Base-by-base conservation (phyloP, 306 rosid genomes). In the Cicer cuneatum region DNA sequence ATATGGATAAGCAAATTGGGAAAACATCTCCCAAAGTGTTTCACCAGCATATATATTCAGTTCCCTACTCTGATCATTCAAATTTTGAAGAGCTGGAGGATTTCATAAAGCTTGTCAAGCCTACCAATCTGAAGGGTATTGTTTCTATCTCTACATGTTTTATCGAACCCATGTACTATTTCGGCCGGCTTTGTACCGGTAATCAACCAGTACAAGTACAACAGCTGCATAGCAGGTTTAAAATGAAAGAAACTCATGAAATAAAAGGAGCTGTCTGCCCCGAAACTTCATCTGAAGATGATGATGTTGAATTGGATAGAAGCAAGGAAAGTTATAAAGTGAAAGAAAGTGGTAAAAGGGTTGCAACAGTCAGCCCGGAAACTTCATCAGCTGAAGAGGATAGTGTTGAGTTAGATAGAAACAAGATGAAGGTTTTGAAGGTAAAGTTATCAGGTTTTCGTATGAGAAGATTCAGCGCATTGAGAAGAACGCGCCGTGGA, bases 31-130 rank as follows among this genome's bases (percentile, higher is more conserved):
- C 67, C 0, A 71, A 76, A 57, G 78, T 70, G 82, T 52, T 80
- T 72, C 88, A 88, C 41, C 29, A 88, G 74, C 76, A 85, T 69
- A 86, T 83, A 0, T 86, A 81, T 64, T 56, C 91, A 15, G 96
- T 90, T 60, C 82, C 90, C 7, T 90, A 90, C 80, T 90, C 96
- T 38, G 91, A 90, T 76, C 96, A 90, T 82, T 84, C 96, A 7
- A 77, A 85, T 73, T 90, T 72, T 77, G 49, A 60, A 6, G 96
- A 90, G 88, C 48, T 85, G 37, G 76, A 66, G 81, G 89, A 78
- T 39, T 86, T 90, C 71, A 46, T 90, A 47, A 88, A 87, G 85
- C 84, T 88, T 82, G 84, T 90, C 54, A 80, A 63, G 69, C 92
- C 96, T 71, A 82, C 69, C 67, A 80, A 64, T 78, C 74, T 90